A percentile compares a stretch with the other conserved stretches of the same genome.
These are phyloP conservation scores for Cicer chorassanicum DNA, from an alignment of 306 rosid species.

Conservation along the genomic window DNA sequence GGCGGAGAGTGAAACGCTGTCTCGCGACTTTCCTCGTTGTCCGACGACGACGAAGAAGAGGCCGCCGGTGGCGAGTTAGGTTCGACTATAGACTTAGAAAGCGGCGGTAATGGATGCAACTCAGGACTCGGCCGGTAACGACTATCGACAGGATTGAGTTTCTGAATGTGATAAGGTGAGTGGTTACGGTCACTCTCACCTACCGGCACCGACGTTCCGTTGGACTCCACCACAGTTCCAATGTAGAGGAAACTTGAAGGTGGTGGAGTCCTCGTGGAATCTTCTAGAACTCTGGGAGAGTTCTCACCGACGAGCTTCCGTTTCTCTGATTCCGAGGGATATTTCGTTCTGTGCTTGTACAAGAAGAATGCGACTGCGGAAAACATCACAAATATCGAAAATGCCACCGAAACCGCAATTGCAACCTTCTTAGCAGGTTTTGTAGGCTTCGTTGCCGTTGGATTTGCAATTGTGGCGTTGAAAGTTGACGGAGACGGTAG, in stretches of 20 bases:
- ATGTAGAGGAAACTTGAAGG: conserved; percentile 73
- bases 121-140: conserved; percentile 93
- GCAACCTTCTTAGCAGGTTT: conserved; percentile 70
- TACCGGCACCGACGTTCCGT: conserved; percentile 48
- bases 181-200: conserved; percentile 38
- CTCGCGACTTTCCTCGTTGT: conserved; percentile 65
- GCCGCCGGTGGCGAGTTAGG: conserved; percentile 57
- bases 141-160: conserved; percentile 56
- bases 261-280: conserved; percentile 56
- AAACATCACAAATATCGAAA: conserved; percentile 80
- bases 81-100: conserved; percentile 48
- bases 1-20: conserved; percentile 78
- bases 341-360: conserved; percentile 69
- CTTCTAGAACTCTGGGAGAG: conserved; percentile 50
- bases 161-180: conserved; percentile 55
- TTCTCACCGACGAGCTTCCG: conserved; percentile 59
- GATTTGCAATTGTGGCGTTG: conserved; percentile 53
- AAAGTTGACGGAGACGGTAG: conserved; percentile 49
- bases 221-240: conserved; percentile 89
- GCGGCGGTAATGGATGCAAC: conserved; percentile 84
- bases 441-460: conserved; percentile 64
- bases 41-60: conserved; percentile 44
- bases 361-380: conserved; percentile 76
- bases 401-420: conserved; percentile 70
- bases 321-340: conserved; percentile 44